These are phyloP conservation scores for Capsicum pubescens DNA, from an alignment of 257 asterid genomes.

Conservation along the genomic window DNA sequence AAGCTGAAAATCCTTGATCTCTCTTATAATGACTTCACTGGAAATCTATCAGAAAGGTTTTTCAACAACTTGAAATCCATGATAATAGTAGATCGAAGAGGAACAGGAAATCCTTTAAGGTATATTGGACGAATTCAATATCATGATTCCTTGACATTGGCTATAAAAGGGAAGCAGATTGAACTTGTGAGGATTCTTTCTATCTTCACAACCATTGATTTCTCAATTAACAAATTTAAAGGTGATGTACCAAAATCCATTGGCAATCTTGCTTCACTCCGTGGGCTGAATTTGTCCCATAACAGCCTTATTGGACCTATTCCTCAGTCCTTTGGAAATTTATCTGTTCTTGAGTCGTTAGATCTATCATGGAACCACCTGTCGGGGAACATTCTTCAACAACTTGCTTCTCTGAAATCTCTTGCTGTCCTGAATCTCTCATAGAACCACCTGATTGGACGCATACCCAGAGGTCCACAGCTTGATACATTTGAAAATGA, in stretches of 20 bases:
- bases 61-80: slow-evolving; percentile 34
- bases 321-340: slow-evolving; percentile 19
- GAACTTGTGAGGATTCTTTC: slow-evolving; percentile 34
- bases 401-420: slow-evolving; percentile 9
- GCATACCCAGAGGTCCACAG: slow-evolving; percentile 28
- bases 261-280: slow-evolving; percentile 24
- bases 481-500: slow-evolving; percentile 27
- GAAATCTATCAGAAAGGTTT: slow-evolving; percentile 27
- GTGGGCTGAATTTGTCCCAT: slow-evolving; percentile 22
- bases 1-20: slow-evolving; percentile 40
- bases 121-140: slow-evolving; percentile 30
- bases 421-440: slow-evolving; percentile 32
- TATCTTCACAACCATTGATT: slow-evolving; percentile 17
- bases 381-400: not conserved
- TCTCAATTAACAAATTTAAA: slow-evolving; percentile 24
- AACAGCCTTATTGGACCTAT: slow-evolving; percentile 11
- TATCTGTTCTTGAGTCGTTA: slow-evolving; percentile 23
- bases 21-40: slow-evolving; percentile 38
- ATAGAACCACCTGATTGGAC: slow-evolving; percentile 26
- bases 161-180: slow-evolving; percentile 32
- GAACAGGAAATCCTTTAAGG: not conserved
- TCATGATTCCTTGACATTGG: slow-evolving; percentile 34
- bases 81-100: slow-evolving; percentile 11
- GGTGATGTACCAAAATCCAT: slow-evolving; percentile 24
- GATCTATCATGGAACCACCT: slow-evolving; percentile 17